A percentile compares a stretch with the other conserved stretches of the same genome.
Conservation (phyloP, 1,284 basidiomycete species). For the Ganoderma lucidum region DNA sequence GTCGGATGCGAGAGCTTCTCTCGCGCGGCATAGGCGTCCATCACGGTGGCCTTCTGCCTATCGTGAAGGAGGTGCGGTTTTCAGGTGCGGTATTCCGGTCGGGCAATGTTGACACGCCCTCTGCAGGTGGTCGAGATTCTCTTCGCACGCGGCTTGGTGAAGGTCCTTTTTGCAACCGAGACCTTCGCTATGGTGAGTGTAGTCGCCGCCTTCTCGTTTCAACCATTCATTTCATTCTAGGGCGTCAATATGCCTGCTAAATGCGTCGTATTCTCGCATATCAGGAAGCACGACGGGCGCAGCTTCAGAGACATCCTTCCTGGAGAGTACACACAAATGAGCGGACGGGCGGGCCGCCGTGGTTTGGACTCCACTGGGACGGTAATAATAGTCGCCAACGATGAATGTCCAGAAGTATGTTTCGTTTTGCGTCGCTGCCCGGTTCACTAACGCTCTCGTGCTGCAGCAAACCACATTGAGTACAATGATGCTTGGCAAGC, state of each 20-base stretch:
- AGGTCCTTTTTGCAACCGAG: conserved; percentile 98
- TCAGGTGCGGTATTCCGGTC: neutral
- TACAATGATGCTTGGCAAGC: conserved; percentile 93
- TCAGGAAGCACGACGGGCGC: conserved; percentile 95
- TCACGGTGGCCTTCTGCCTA: conserved; percentile 95
- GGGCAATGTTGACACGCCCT: neutral
- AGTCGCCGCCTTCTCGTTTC: conserved; percentile 7
- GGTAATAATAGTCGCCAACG: conserved; percentile 90
- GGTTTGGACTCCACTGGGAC: conserved; percentile 96
- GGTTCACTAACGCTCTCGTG: conserved; percentile 13
- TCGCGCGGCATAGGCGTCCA: conserved; percentile 96
- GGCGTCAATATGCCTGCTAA: conserved; percentile 99
- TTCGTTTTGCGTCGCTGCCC: conserved; percentile 4
- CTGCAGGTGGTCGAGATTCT: conserved; percentile 93
- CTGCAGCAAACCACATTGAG: conserved; percentile 75
- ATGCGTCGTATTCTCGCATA: conserved; percentile 96
- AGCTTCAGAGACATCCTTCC: conserved; percentile 91
- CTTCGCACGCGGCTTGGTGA: conserved; percentile 95
- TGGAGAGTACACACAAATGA: conserved; percentile 99
- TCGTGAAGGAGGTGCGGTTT: conserved; percentile 89
- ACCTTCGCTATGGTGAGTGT: conserved; percentile 95
- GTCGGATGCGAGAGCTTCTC: conserved; percentile 90
- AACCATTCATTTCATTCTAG: conserved; percentile 48
- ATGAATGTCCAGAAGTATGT: conserved; percentile 87
- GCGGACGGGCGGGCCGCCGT: conserved; percentile 95